Base-by-base conservation (phyloP, 129 eudicot genomes). In the Flaveria bidentis region DNA sequence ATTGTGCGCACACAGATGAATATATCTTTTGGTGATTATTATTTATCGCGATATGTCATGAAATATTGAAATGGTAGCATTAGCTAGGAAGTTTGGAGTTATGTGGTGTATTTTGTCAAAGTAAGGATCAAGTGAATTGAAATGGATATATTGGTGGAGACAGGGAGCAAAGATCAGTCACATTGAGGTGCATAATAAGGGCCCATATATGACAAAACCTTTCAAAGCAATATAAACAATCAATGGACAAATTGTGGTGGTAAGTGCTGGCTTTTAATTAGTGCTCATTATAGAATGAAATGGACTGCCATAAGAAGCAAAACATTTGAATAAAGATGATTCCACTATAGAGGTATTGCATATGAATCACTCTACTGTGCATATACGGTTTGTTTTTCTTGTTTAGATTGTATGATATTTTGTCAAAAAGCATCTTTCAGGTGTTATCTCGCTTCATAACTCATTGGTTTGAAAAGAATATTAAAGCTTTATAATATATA, bases 231-330 rank as follows among this genome's bases (percentile, higher is more conserved):
- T 71, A 55, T 63, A 81, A 61, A 83, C 74, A 84, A 67, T 86
- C 81, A 85, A 81, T 67, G 74, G 93, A 89, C 97, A 92, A 85
- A 72, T 65, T 84, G 81, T 85, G 92, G 97, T 92, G 97, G 96
- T 81, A 80, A 84, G 84, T 64, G 90, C 89, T 84, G 82, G 89
- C 83, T 73, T 80, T 73, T 81, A 78, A 70, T 85, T 80, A 86
- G 89, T 91, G 96, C 83, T 92, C 87, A 92, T 86, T 83, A 84
- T 87, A 85, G 56, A 81, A 84, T 74, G 82, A 78, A 84, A 88
- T 78, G 76, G 80, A 73, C 87, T 89, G 84, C 89, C 83, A 84
- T 82, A 77, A 85, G 61, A 85, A 78, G 88, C 85, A 80, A 83
- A 85, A 88, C 84, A 79, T 68, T 71, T 75, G 52, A 79, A 76